Base-by-base conservation (phyloP, 257 asterid genomes). In the Solanum appendiculatum region DNA sequence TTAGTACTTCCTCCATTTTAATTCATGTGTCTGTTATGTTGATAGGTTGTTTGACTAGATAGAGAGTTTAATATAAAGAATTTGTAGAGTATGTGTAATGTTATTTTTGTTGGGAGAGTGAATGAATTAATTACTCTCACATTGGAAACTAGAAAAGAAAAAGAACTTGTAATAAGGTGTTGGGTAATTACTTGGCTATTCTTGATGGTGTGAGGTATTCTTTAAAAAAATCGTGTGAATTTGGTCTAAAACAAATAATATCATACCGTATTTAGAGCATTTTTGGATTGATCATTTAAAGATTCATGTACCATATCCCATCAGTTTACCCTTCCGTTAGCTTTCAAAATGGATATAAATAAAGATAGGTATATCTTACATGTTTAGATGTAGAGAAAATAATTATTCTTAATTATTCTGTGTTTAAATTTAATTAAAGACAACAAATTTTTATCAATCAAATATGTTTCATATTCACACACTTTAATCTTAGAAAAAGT, bases 191-290 rank as follows among this genome's bases (percentile, higher is more conserved):
- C 68, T 60, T 60, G 68, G 31, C 15, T 60, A 60, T 60, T 60
- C 31, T 60, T 60, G 29, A n/a, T 60, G 31, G 69, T 20, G 11
- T 20, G 63, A 54, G 25, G 25, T 54, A 18, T 54, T 54, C 63
- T 48, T 51, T 0, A 0, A 0, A 2, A 16, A 46, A 48, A 15
- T 51, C 2, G 9, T 18, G 63, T 54, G 11, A 54, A 7, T 20
- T 54, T 20, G 10, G 5, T 20, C 25, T 20, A 20, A 54, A 54
- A 2, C 7, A 20, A 20, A 54, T 54, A 54, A 54, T 20, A 54
- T 54, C n/a, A 54, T 54, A 6, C 63, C 63, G 10, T 9, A 13
- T 23, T 58, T 21, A 58, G 27, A 21, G 27, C 29, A 58, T 58
- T 21, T 58, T 58, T 13, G 6, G 2, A 58, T 21, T 58, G 66